Percentiles rank a stretch among this genome's conserved stretches.
phyloP scores from a whole-genome alignment of 306 rosid species.

The Benincasa hispida region DNA sequence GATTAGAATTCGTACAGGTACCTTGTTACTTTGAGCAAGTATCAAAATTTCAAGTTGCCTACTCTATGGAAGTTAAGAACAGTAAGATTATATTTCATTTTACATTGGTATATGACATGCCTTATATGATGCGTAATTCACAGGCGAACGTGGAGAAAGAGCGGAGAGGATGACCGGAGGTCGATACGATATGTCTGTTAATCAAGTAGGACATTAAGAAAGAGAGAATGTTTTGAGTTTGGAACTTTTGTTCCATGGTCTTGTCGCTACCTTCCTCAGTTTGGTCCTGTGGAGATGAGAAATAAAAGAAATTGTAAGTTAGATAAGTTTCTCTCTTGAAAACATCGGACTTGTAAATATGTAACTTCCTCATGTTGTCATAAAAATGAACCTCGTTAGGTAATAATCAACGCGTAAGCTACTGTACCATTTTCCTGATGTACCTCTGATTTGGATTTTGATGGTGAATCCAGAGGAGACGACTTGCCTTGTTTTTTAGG shows the following conservation, averaged over 20 bases:
- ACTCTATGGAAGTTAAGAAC: not conserved
- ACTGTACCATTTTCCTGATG: not conserved
- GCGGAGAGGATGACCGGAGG: conserved; percentile 86
- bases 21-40: conserved; percentile 2
- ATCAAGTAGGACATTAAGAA: conserved; percentile 6
- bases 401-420: not conserved
- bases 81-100: not conserved
- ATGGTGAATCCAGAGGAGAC: not conserved
- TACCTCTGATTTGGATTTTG: not conserved
- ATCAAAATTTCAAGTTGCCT: not conserved
- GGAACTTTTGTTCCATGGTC: not conserved
- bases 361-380: not conserved
- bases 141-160: conserved; percentile 79
- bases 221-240: not conserved
- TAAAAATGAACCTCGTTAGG: not conserved
- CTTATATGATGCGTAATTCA: not conserved
- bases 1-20: conserved; percentile 87
- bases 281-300: not conserved
- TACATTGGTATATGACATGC: not conserved
- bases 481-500: not conserved
- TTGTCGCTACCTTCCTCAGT: not conserved
- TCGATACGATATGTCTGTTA: conserved; percentile 22
- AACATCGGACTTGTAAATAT: not conserved
- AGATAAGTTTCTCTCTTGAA: not conserved
- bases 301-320: not conserved